These are phyloP conservation scores for Puccinia hordei DNA, from an alignment of 1,284 basidiomycete genomes.

Conservation along the genomic window DNA sequence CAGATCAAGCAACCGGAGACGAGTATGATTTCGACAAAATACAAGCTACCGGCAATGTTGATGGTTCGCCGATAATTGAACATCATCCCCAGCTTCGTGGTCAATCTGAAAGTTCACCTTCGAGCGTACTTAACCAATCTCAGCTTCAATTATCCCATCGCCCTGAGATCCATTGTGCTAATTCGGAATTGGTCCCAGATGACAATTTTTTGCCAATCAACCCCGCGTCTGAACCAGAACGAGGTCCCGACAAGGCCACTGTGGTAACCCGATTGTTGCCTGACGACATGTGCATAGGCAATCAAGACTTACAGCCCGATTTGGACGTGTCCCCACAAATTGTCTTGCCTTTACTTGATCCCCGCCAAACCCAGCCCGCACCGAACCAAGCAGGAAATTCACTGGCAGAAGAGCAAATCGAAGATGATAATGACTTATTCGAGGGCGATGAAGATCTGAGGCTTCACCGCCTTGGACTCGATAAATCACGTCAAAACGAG, in stretches of 20 bases:
- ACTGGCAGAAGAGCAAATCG: constrained; percentile 7
- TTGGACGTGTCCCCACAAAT: background rate
- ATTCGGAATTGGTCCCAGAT: constrained; percentile 10
- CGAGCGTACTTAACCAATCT: background rate
- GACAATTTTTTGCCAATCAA: constrained; percentile 1
- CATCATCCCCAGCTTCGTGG: background rate
- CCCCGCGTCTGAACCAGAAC: background rate
- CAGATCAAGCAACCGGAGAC: background rate
- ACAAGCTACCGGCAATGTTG: constrained; percentile 1
- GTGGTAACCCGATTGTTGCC: background rate
- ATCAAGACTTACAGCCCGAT: background rate
- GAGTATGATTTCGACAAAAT: background rate
- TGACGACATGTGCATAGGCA: background rate
- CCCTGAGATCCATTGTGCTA: background rate
- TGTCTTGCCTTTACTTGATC: background rate
- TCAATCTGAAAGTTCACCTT: constrained; percentile 27
- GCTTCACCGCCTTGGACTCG: constrained; percentile 19
- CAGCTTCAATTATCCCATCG: constrained; percentile 2
- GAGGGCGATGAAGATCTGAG: constrained; percentile 46
- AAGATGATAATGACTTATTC: constrained; percentile 50
- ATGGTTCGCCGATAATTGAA: background rate
- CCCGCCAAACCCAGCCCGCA: background rate
- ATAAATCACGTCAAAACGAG: background rate
- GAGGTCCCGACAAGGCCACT: background rate
- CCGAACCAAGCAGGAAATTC: background rate